Conservation (phyloP, 2,329 filamentous ascomycete genomes). For the Phoma herbarum region DNA sequence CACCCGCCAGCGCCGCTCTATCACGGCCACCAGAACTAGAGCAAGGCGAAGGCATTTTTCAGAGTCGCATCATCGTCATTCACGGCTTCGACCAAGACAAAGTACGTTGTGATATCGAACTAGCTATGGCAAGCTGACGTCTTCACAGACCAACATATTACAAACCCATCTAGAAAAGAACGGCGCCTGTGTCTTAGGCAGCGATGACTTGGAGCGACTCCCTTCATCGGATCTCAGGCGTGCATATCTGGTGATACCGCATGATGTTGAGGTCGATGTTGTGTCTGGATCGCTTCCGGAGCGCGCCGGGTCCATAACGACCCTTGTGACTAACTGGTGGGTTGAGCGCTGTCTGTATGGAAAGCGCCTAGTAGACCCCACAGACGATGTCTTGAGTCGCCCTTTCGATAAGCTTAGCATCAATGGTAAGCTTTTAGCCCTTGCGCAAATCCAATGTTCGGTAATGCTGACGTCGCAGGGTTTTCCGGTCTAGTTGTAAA, state of each 20-base stretch:
- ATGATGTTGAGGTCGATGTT: conserved; percentile 50
- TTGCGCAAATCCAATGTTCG: conserved; percentile 11
- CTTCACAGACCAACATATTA: conserved; percentile 44
- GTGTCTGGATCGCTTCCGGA: conserved; percentile 42
- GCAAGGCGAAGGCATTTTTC: conserved; percentile 52
- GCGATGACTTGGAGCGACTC: conserved; percentile 37
- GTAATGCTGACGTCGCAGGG: conserved; percentile 51
- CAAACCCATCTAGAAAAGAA: conserved; percentile 44
- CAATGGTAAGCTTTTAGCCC: conserved; percentile 51
- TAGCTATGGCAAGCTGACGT: conserved; percentile 29
- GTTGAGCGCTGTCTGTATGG: conserved; percentile 86
- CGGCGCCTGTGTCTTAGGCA: conserved; percentile 46
- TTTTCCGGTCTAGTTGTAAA: conserved; percentile 77
- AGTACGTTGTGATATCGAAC: conserved; percentile 35
- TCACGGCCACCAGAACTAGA: conserved; percentile 9
- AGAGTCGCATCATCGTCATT: conserved; percentile 53
- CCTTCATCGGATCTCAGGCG: conserved; percentile 39
- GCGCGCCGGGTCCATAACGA: conserved; percentile 43
- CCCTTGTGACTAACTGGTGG: conserved; percentile 85
- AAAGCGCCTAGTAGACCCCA: conserved; percentile 74
- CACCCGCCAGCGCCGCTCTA: not conserved
- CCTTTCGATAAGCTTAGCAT: conserved; percentile 79
- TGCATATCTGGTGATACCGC: conserved; percentile 57
- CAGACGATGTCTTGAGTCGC: conserved; percentile 75
- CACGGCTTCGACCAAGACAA: conserved; percentile 57